Conservation (phyloP, 129 eudicot genomes). For the Rutidosis leptorrhynchoides region DNA sequence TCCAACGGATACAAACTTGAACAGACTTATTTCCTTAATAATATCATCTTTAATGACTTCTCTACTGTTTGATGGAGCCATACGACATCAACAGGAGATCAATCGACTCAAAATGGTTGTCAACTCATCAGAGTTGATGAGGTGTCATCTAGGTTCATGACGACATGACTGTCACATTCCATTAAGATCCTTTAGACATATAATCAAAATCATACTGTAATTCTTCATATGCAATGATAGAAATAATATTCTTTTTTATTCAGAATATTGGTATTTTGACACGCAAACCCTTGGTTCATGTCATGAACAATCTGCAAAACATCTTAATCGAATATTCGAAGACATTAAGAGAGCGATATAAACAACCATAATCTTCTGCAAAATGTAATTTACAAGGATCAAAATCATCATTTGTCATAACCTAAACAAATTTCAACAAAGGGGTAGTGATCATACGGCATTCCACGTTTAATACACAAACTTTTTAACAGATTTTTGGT, state of each 20-base stretch:
- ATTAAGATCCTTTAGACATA: no score
- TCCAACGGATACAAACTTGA: conserved; percentile 86
- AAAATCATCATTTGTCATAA: conserved; percentile 18
- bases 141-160: no score
- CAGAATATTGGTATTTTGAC: no score
- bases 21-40: conserved; percentile 79
- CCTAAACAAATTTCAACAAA: conserved; percentile 16
- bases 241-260: no score
- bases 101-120: no score
- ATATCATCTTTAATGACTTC: conserved; percentile 94
- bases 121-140: no score
- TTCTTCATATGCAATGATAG: no score
- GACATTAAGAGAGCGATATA: not conserved
- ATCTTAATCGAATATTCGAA: not conserved
- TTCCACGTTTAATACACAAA: conserved; percentile 11
- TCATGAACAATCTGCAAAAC: not conserved
- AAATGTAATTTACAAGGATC: conserved; percentile 18
- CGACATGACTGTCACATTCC: no score
- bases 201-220: no score
- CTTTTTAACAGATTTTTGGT: not conserved
- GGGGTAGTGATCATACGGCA: conserved; percentile 15
- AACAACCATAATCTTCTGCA: conserved; percentile 11
- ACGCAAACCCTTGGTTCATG: not conserved
- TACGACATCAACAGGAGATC: no score
- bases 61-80: conserved; percentile 94